These are phyloP conservation scores for Sporothrix variecibatus DNA, from an alignment of 2,329 filamentous ascomycete genomes.

Conservation along the genomic window DNA sequence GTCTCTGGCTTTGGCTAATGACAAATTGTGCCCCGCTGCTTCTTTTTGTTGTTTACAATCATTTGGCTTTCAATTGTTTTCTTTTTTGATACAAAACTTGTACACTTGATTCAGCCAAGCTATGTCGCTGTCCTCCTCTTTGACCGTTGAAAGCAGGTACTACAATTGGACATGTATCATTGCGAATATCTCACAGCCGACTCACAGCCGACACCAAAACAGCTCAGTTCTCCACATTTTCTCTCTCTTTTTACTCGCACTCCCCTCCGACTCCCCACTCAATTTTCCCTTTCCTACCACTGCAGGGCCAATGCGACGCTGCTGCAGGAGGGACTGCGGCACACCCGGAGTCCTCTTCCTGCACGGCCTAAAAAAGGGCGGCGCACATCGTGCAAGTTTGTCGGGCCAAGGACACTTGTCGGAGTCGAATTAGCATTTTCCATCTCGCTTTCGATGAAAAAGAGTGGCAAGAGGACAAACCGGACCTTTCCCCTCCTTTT, in stretches of 20 bases:
- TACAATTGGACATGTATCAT: neutral
- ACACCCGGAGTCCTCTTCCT: conserved; percentile 12
- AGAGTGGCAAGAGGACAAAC: neutral
- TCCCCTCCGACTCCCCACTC: neutral
- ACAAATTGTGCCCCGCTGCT: neutral
- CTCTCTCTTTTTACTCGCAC: neutral
- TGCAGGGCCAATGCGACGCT: conserved; percentile 14
- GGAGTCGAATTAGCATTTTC: neutral
- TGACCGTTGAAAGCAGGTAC: neutral
- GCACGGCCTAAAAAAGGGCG: neutral
- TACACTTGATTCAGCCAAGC: neutral
- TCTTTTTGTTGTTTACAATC: neutral
- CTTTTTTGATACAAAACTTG: neutral
- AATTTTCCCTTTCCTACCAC: neutral
- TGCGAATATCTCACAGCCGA: neutral
- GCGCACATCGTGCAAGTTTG: neutral
- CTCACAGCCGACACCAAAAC: too few relatives aligned
- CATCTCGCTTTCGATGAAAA: neutral
- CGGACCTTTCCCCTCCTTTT: neutral
- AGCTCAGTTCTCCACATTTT: conserved; percentile 8
- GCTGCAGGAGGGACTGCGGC: conserved; percentile 13
- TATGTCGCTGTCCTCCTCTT: neutral
- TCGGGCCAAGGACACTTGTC: neutral
- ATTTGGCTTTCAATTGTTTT: neutral
- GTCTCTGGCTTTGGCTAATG: neutral